Evolutionary conservation across 2,329 filamentous ascomycete species (phyloP).

Genomic region (Coniochaeta ligniaria): DNA sequence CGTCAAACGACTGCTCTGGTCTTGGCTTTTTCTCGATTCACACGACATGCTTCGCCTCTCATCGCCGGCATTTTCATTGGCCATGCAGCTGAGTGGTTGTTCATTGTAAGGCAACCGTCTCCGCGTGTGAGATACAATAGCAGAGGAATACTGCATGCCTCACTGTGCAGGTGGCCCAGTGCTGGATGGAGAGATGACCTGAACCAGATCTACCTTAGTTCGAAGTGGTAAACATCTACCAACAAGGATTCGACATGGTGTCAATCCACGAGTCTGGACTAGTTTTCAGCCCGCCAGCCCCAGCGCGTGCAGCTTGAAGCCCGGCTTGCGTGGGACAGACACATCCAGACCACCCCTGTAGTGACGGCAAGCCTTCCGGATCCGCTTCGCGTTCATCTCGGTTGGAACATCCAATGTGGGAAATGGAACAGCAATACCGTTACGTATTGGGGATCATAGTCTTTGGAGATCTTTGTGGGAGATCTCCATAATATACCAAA

Average conservation of each 20-base stretch:
- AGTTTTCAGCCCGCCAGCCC: not conserved
- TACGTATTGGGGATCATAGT: not conserved
- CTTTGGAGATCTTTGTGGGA: not conserved
- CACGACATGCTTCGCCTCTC: too few species aligned
- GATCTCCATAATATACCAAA: not conserved
- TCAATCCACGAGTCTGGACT: not conserved
- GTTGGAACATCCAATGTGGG: too few species aligned
- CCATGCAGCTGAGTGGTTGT: too few species aligned
- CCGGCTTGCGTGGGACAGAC: not conserved
- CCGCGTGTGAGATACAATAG: too few species aligned
- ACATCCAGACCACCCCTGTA: not conserved
- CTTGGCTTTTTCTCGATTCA: too few species aligned
- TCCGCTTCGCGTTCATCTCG: not conserved
- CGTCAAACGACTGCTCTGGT: too few species aligned
- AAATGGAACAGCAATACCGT: not conserved
- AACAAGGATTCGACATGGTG: not conserved
- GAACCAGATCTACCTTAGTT: not conserved
- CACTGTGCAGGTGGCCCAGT: not conserved
- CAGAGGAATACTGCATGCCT: too few species aligned
- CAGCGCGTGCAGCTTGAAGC: not conserved
- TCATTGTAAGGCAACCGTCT: too few species aligned
- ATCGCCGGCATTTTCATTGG: too few species aligned
- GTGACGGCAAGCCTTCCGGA: not conserved
- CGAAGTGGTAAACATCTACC: not conserved
- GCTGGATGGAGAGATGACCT: not conserved